phyloP scores from a whole-genome alignment of 2,329 filamentous ascomycete genomes.

The Aspergillus felis region DNA sequence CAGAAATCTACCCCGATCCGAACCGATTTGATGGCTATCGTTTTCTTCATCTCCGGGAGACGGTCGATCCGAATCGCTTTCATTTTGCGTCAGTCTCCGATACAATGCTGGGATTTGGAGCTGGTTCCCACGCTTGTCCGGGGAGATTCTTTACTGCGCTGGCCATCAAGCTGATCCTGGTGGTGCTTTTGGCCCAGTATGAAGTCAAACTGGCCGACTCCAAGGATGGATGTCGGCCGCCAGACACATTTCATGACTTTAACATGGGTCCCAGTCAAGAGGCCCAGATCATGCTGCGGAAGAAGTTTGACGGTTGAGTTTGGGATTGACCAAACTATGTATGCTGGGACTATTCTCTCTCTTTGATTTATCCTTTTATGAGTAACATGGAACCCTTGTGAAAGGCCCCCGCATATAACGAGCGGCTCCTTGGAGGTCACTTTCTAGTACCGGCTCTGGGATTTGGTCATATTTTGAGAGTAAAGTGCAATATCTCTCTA shows the following conservation, averaged over 20 bases:
- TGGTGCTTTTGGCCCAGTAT: not conserved
- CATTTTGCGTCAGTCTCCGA: not conserved
- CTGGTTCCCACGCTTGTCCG: not conserved
- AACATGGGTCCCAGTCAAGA: not conserved
- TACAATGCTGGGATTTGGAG: not conserved
- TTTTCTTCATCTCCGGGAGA: not conserved
- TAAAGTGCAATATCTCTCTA: too few species aligned
- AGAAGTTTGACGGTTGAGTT: too few species aligned
- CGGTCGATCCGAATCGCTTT: not conserved
- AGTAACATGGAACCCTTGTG: too few species aligned
- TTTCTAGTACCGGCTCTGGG: too few species aligned
- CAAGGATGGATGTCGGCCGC: not conserved
- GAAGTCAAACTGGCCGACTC: not conserved
- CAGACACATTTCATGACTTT: not conserved
- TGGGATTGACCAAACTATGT: too few species aligned
- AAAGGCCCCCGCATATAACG: too few species aligned
- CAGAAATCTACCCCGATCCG: not conserved
- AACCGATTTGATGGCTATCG: not conserved
- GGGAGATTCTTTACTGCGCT: not conserved
- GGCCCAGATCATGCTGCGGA: not conserved
- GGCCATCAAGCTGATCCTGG: not conserved
- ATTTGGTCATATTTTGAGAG: too few species aligned
- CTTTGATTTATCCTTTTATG: too few species aligned
- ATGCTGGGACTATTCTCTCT: too few species aligned
- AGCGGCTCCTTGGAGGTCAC: not conserved